Evolutionary conservation across 495 filamentous ascomycete species (phyloP), one percentile per base, ranked within the genome.

Genomic region (Penicillium desertorum): DNA sequence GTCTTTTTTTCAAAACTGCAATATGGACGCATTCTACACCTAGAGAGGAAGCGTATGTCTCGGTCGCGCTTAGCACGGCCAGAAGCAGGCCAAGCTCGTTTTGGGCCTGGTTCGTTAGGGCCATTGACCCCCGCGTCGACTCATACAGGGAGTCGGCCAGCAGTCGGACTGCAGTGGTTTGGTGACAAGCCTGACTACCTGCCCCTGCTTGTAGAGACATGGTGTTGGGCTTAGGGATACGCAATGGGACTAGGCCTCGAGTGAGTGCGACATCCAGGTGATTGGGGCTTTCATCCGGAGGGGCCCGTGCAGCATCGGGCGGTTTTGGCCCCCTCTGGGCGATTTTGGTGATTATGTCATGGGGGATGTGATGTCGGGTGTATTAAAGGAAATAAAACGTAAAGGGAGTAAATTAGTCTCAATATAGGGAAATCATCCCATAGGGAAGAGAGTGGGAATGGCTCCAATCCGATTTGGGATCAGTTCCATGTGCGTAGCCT

Each of bases 11-110:
- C 12, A 59, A 5, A 8, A 44, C 45, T 16, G 49, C 3, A 8
- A 29, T 20, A 32, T 34, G 30, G 0, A 34, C 14, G 9, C 41
- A 37, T 16, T 50, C 52, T 10, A 30, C 22, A 7, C 39, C 45
- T 6, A 54, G 36, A 2, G 58, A 45, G 16, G 36, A 44, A 3
- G 39, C 20, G 22, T 48, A 41, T 2, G 52, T 22, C 32, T 54
- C 58, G 3, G 61, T 58, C 4, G 41, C 36, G 23, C 16, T n/a
- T 1, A 64, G 17, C 2, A 57, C 49, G 3, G 44, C 19, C 9
- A 58, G 55, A 23, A 66, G 52, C 14, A 63, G 34, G 10, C 23
- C 47, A 19, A 66, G 55, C 41, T 66, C 63, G 42, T 57, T 54
- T 1, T 54, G 46, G 1, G 58, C 54, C 25, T 61, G 61, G 30